phyloP scores from a whole-genome alignment of 2,329 filamentous ascomycete genomes.

The Aspergillus novofumigatus region DNA sequence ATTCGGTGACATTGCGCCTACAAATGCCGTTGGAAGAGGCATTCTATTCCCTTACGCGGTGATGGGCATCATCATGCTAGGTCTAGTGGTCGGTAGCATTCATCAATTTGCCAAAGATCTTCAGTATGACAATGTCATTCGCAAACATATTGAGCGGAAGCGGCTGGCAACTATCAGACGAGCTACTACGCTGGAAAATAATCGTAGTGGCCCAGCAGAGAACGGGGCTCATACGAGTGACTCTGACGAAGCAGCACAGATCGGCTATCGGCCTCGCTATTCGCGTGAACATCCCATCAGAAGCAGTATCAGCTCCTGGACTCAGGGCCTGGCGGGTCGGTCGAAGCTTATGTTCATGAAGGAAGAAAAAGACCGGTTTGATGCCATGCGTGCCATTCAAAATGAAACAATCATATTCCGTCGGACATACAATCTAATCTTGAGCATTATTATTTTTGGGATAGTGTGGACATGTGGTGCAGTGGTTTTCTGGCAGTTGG shows the following conservation, averaged over 20 bases:
- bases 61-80: conserved; percentile 76
- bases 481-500: conserved; percentile 64
- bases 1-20: conserved; percentile 59
- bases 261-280: conserved; percentile 7
- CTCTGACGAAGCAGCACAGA: background rate
- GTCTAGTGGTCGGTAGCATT: conserved; percentile 77
- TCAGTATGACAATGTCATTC: conserved; percentile 59
- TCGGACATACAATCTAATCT: conserved; percentile 67
- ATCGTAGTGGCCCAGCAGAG: conserved; percentile 15
- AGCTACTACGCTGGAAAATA: conserved; percentile 43
- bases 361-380: conserved; percentile 66
- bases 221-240: conserved; percentile 9
- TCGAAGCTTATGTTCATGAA: conserved; percentile 55
- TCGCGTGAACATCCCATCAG: conserved; percentile 14
- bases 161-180: conserved; percentile 52
- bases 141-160: conserved; percentile 53
- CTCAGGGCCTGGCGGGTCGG: conserved; percentile 13
- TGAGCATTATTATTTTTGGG: conserved; percentile 65
- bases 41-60: conserved; percentile 81
- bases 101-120: conserved; percentile 61
- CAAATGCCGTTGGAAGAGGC: conserved; percentile 57
- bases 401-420: conserved; percentile 59
- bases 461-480: conserved; percentile 79
- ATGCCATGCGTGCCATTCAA: conserved; percentile 79
- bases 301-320: conserved; percentile 20